phyloP scores from a whole-genome alignment of 2,329 filamentous ascomycete species.

The Cordyceps javanica region DNA sequence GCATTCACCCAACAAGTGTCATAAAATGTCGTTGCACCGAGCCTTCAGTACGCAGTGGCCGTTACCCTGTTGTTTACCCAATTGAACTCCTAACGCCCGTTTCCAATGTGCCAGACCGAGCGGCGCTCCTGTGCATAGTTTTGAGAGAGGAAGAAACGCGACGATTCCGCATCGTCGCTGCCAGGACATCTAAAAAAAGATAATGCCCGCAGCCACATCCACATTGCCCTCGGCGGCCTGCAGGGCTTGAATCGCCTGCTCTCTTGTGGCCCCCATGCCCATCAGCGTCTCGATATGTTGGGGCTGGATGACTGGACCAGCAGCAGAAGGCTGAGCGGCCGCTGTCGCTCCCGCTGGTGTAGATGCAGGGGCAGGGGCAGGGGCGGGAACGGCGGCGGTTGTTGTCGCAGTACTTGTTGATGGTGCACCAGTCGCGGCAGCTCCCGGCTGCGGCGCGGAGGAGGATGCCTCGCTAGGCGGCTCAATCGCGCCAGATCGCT shows the following conservation, averaged over 20 bases:
- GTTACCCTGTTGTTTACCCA: background rate
- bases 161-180: background rate
- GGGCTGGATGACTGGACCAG: slow-evolving; percentile 40
- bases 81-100: slow-evolving; percentile 2
- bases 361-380: slow-evolving; percentile 18
- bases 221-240: slow-evolving; percentile 80
- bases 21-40: background rate
- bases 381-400: background rate
- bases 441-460: slow-evolving; percentile 20
- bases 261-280: slow-evolving; percentile 68
- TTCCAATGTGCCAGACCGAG: background rate
- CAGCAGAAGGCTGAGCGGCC: slow-evolving; percentile 21
- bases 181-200: slow-evolving; percentile 46
- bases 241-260: slow-evolving; percentile 73
- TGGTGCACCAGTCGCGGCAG: slow-evolving; percentile 16
- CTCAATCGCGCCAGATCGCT: slow-evolving; percentile 69
- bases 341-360: slow-evolving; percentile 16
- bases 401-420: slow-evolving; percentile 10
- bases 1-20: background rate
- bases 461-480: slow-evolving; percentile 21
- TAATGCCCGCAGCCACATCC: slow-evolving; percentile 76
- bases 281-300: slow-evolving; percentile 71
- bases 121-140: background rate
- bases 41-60: background rate
- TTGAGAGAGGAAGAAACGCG: background rate